Evolutionary conservation across 345 rosid genomes (phyloP).

Genomic region (Theobroma cacao): DNA sequence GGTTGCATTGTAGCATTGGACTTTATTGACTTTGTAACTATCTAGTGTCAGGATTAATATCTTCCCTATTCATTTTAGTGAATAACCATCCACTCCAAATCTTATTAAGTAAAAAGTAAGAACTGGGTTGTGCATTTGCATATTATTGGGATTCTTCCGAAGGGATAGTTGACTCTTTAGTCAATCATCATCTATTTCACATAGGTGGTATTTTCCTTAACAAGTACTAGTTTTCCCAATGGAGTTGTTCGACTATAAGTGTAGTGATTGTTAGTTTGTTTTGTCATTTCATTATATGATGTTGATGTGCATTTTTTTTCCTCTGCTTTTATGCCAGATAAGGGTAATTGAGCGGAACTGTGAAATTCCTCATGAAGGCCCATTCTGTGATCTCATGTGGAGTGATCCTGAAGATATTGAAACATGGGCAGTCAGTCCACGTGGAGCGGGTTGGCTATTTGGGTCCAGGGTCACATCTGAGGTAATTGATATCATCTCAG

Average conservation of each 20-base stretch:
- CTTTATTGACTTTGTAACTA: not conserved
- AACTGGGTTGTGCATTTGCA: not conserved
- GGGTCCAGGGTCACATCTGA: conserved; percentile 98
- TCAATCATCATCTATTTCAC: not conserved
- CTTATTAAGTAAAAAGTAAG: not conserved
- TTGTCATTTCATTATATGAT: conserved; percentile 9
- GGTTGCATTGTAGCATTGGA: not conserved
- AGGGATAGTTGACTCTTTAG: not conserved
- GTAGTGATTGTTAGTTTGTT: not conserved
- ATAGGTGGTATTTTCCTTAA: not conserved
- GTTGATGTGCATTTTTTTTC: conserved; percentile 7
- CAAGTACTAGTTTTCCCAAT: not conserved
- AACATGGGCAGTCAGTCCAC: conserved; percentile 99
- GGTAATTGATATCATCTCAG: conserved; percentile 37
- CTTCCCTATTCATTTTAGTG: not conserved
- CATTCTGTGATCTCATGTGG: conserved; percentile 99
- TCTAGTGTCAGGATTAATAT: not conserved
- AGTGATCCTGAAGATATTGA: conserved; percentile 99
- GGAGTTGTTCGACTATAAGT: not conserved
- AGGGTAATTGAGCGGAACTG: conserved; percentile 90
- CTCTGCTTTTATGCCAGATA: conserved; percentile 50
- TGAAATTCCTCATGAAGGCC: conserved; percentile 99
- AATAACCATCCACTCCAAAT: not conserved
- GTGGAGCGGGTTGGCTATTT: conserved; percentile 99
- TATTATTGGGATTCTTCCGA: not conserved